A percentile compares a stretch with the other conserved stretches of the same genome.
Evolutionary conservation across 257 asterid species (phyloP).

Genomic region (Nicotiana tomentosiformis): DNA sequence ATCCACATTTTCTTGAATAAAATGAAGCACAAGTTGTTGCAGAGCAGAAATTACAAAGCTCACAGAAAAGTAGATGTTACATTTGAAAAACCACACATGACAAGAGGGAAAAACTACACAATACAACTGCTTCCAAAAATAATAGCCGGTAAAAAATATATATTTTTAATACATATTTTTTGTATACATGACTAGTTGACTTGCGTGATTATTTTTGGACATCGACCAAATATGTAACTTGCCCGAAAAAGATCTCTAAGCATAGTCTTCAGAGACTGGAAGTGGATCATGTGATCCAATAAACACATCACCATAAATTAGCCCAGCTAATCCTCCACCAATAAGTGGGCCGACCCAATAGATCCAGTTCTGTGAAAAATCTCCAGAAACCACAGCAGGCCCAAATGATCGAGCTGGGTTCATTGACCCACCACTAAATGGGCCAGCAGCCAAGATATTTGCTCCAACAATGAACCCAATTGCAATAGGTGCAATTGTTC

Average conservation of each 20-base stretch:
- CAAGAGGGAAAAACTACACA: no score
- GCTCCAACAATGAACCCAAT: conserved; percentile 72
- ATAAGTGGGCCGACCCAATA: conserved; percentile 74
- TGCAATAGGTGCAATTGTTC: conserved; percentile 64
- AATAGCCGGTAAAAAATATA: no score
- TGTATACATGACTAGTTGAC: no score
- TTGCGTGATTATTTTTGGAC: no score
- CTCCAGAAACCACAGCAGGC: conserved; percentile 52
- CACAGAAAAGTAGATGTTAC: background rate
- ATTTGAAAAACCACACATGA: background rate
- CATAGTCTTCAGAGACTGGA: conserved; percentile 37
- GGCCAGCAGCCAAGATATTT: conserved; percentile 62
- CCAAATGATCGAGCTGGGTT: conserved; percentile 75
- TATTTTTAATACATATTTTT: no score
- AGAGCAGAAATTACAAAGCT: background rate
- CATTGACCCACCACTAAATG: conserved; percentile 69
- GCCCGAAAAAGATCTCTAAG: background rate
- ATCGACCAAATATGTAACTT: no score
- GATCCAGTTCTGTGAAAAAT: conserved; percentile 48
- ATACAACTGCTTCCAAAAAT: no score
- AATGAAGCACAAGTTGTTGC: no score
- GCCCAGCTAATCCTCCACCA: conserved; percentile 66
- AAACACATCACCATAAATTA: conserved; percentile 45
- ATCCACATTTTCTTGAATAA: background rate
- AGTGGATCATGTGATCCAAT: conserved; percentile 33